Conservation (phyloP, 768 basidiomycete genomes). For the Termitomyces sp. region DNA sequence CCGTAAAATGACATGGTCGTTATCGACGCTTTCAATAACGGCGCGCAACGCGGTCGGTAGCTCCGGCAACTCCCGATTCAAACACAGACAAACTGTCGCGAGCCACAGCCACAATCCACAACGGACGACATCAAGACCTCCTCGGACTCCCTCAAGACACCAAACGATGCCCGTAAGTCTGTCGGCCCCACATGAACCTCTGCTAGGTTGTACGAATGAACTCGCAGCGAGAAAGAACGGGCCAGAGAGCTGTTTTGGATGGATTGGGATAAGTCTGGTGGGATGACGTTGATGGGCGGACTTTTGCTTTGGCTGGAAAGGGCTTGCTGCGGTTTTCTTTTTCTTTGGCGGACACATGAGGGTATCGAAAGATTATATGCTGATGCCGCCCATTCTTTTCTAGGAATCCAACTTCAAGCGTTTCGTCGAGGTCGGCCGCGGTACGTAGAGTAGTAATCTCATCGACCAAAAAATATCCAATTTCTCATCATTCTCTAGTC, state of each 20-base stretch:
- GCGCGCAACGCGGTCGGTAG: no score
- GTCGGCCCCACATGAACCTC: constrained; percentile 8
- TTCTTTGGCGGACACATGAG: background rate
- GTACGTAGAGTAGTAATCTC: constrained; percentile 35
- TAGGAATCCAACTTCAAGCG: constrained; percentile 90
- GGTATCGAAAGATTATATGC: constrained; percentile 1
- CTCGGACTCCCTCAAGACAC: constrained; percentile 25
- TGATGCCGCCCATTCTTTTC: constrained; percentile 6
- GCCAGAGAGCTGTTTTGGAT: constrained; percentile 14
- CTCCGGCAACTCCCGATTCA: constrained; percentile 14
- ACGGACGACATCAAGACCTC: constrained; percentile 21
- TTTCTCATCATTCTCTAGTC: constrained; percentile 38
- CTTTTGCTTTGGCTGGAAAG: constrained; percentile 1
- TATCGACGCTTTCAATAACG: no score
- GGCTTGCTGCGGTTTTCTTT: constrained; percentile 5
- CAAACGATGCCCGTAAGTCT: constrained; percentile 27
- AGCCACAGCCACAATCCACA: constrained; percentile 14
- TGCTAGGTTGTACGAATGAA: constrained; percentile 11
- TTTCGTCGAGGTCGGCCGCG: constrained; percentile 97
- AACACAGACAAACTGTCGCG: constrained; percentile 17
- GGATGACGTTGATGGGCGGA: constrained; percentile 13
- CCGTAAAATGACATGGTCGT: no score
- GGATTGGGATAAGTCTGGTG: constrained; percentile 13
- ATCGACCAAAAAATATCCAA: background rate
- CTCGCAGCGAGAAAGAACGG: constrained; percentile 9